Conservation (phyloP, 306 rosid species). For the Dalbergia oliveri region DNA sequence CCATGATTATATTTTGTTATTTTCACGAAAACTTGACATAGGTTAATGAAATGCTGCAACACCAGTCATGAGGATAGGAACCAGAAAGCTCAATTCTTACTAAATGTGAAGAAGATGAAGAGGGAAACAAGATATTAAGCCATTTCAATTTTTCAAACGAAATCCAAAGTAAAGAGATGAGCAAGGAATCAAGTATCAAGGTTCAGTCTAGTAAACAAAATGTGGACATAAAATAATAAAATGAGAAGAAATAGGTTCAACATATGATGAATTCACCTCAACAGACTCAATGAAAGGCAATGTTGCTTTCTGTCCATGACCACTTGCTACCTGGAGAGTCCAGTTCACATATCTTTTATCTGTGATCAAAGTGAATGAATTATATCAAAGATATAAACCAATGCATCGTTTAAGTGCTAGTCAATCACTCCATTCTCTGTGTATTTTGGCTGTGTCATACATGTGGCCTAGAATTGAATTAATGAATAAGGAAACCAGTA, state of each 20-base stretch:
- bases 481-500: slow-evolving; percentile 17
- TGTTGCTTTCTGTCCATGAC: slow-evolving; percentile 82
- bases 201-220: background rate
- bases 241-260: slow-evolving; percentile 42
- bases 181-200: slow-evolving; percentile 24
- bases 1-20: background rate
- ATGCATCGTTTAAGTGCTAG: slow-evolving; percentile 36
- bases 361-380: slow-evolving; percentile 59
- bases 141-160: slow-evolving; percentile 22
- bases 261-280: slow-evolving; percentile 68
- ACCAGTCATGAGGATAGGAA: slow-evolving; percentile 15
- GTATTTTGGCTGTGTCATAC: slow-evolving; percentile 14
- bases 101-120: background rate
- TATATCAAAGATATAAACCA: slow-evolving; percentile 41
- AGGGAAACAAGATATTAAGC: slow-evolving; percentile 16
- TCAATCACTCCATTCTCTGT: slow-evolving; percentile 4
- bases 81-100: slow-evolving; percentile 16
- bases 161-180: slow-evolving; percentile 10
- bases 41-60: slow-evolving; percentile 24
- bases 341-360: slow-evolving; percentile 89
- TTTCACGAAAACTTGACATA: slow-evolving; percentile 26
- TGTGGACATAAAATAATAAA: slow-evolving; percentile 25
- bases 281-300: slow-evolving; percentile 85
- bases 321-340: slow-evolving; percentile 88
- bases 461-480: slow-evolving; percentile 24